These are phyloP conservation scores for Auricularia sp. DNA, from an alignment of 768 basidiomycete species.

Conservation along the genomic window DNA sequence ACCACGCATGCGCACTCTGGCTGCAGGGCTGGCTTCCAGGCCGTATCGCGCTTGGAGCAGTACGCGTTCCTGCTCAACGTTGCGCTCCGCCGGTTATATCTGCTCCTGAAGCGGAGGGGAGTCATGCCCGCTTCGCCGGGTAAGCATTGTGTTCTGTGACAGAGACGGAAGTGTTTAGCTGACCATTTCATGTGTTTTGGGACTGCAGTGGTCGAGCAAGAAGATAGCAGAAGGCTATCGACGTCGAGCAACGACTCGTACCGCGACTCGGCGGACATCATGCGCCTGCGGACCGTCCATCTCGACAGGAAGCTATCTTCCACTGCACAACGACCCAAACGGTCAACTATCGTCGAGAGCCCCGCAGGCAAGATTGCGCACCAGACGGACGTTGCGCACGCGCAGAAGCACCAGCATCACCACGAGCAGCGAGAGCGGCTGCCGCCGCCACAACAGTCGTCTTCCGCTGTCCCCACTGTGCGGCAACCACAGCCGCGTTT, in stretches of 20 bases:
- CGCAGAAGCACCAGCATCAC: constrained; percentile 23
- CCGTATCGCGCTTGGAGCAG: constrained; percentile 91
- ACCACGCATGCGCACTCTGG: constrained; percentile 60
- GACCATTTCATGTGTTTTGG: not conserved
- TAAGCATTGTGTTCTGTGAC: constrained; percentile 24
- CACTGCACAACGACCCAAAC: constrained; percentile 82
- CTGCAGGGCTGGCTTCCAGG: constrained; percentile 71
- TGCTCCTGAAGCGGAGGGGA: constrained; percentile 77
- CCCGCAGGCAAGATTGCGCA: constrained; percentile 83
- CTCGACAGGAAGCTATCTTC: constrained; percentile 93
- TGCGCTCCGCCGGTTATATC: constrained; percentile 82
- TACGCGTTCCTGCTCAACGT: constrained; percentile 96
- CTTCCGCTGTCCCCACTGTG: constrained; percentile 3
- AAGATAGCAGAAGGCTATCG: constrained; percentile 14
- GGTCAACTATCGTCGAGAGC: constrained; percentile 92
- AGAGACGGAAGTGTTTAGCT: constrained; percentile 8
- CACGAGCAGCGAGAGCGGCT: constrained; percentile 4
- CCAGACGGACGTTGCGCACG: constrained; percentile 46
- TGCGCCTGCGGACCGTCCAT: constrained; percentile 82
- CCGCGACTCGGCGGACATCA: constrained; percentile 80
- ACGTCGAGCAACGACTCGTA: constrained; percentile 59
- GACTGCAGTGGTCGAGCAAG: not conserved
- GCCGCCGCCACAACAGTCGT: constrained; percentile 6
- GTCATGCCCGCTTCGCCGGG: constrained; percentile 78
- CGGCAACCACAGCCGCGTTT: constrained; percentile 8